These are phyloP conservation scores for Helotiales sp. DNA, from an alignment of 2,329 filamentous ascomycete species.

Conservation along the genomic window DNA sequence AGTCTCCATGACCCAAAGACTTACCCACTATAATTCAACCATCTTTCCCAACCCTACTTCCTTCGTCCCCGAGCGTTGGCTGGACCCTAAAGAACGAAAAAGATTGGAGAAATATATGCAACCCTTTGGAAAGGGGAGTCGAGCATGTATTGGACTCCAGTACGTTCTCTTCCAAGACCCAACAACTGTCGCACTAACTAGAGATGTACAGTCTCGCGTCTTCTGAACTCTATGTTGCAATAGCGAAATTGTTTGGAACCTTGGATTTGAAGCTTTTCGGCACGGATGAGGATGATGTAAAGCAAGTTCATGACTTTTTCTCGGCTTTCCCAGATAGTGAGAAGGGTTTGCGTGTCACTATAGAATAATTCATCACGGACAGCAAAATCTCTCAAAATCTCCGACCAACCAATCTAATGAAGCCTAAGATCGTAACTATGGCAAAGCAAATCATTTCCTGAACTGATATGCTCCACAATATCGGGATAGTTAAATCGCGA, in stretches of 20 bases:
- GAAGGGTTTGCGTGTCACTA: conserved; percentile 8
- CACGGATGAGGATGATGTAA: conserved; percentile 13
- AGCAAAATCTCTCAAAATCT: no score
- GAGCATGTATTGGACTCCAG: conserved; percentile 17
- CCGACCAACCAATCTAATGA: no score
- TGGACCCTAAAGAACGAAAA: conserved; percentile 10
- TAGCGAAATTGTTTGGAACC: conserved; percentile 15
- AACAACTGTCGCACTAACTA: not conserved
- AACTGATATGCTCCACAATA: no score
- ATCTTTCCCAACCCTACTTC: conserved; percentile 18
- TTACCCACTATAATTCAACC: conserved; percentile 17
- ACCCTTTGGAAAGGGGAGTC: conserved; percentile 14
- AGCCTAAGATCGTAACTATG: no score
- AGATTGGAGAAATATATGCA: conserved; percentile 17
- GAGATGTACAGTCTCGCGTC: conserved; percentile 17
- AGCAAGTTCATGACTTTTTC: conserved; percentile 21
- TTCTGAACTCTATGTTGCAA: conserved; percentile 17
- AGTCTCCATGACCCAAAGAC: conserved; percentile 18
- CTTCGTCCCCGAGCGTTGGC: conserved; percentile 22
- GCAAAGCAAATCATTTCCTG: no score
- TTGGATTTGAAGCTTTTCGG: conserved; percentile 18
- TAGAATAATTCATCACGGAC: not conserved
- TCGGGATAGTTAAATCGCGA: no score
- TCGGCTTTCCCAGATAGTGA: conserved; percentile 11
- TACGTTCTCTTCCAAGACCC: conserved; percentile 4